Evolutionary conservation across 805 yeast species (phyloP).

Genomic region (Candida khao-thaluensis): DNA sequence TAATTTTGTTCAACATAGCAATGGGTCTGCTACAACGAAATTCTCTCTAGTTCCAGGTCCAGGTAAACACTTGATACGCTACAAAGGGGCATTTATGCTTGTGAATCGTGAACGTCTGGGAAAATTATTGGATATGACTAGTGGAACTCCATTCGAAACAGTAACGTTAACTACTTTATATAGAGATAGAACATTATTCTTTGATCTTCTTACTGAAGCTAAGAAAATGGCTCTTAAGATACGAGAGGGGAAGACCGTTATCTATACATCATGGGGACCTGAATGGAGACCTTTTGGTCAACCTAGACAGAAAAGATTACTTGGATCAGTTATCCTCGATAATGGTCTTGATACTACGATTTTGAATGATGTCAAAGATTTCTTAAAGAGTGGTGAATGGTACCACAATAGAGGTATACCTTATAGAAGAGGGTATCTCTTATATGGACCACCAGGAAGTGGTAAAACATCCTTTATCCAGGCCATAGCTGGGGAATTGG

Average conservation of each 20-base stretch:
- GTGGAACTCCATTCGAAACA: slow-evolving; percentile 94
- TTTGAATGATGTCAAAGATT: slow-evolving; percentile 73
- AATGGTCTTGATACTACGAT: slow-evolving; percentile 66
- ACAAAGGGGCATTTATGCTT: slow-evolving; percentile 83
- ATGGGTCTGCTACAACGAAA: slow-evolving; percentile 84
- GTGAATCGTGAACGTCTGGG: slow-evolving; percentile 91
- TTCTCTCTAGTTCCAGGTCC: slow-evolving; percentile 96
- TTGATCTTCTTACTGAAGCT: slow-evolving; percentile 76
- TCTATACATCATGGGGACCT: slow-evolving; percentile 94
- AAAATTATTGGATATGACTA: slow-evolving; percentile 80
- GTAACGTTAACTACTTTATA: slow-evolving; percentile 90
- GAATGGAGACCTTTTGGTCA: slow-evolving; percentile 99
- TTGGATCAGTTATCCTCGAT: slow-evolving; percentile 86
- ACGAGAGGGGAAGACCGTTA: slow-evolving; percentile 90
- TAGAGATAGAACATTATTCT: slow-evolving; percentile 70
- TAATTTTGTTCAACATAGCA: slow-evolving; percentile 80
- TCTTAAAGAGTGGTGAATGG: slow-evolving; percentile 81
- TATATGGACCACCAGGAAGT: slow-evolving; percentile 97
- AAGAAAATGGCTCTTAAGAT: slow-evolving; percentile 75
- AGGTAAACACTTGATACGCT: slow-evolving; percentile 84
- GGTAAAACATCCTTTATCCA: slow-evolving; percentile 96
- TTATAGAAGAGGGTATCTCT: slow-evolving; percentile 87
- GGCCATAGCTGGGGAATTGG: slow-evolving; percentile 94
- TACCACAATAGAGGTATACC: slow-evolving; percentile 97
- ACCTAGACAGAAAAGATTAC: slow-evolving; percentile 81